Conservation (phyloP, 2,329 filamentous ascomycete genomes). For the Diplodia mutila region DNA sequence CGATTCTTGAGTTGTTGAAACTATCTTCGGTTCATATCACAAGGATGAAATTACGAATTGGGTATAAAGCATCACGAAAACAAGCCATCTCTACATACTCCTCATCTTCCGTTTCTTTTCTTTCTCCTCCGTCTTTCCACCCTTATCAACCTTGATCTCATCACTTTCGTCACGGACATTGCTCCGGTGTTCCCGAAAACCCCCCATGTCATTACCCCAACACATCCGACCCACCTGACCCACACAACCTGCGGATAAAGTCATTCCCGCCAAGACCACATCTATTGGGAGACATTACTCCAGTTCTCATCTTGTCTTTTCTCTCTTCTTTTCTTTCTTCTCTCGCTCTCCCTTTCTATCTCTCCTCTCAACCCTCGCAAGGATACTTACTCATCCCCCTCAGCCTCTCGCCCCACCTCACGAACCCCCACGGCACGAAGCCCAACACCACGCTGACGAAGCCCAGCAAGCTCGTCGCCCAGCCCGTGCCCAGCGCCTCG, state of each 20-base stretch:
- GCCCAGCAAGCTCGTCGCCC: constrained; percentile 46
- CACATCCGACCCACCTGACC: neutral
- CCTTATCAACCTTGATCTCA: neutral
- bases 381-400: constrained; percentile 16
- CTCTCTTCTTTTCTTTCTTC: neutral
- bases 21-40: neutral
- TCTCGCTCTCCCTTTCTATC: neutral
- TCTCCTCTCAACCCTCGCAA: constrained; percentile 8
- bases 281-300: neutral
- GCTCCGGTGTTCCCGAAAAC: neutral
- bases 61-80: neutral
- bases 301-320: neutral
- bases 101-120: neutral
- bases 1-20: neutral
- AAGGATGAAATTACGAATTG: neutral
- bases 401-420: constrained; percentile 9
- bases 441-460: constrained; percentile 42
- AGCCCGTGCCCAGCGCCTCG: constrained; percentile 40
- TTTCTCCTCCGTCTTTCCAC: neutral
- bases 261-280: neutral
- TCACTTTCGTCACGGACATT: neutral
- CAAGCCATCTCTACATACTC: no score
- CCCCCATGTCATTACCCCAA: neutral
- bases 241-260: neutral
- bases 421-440: constrained; percentile 25